Percentiles rank a stretch among this genome's conserved stretches.
These are phyloP conservation scores for Cercospora sp. DNA, from an alignment of 2,329 filamentous ascomycete species.

Conservation along the genomic window DNA sequence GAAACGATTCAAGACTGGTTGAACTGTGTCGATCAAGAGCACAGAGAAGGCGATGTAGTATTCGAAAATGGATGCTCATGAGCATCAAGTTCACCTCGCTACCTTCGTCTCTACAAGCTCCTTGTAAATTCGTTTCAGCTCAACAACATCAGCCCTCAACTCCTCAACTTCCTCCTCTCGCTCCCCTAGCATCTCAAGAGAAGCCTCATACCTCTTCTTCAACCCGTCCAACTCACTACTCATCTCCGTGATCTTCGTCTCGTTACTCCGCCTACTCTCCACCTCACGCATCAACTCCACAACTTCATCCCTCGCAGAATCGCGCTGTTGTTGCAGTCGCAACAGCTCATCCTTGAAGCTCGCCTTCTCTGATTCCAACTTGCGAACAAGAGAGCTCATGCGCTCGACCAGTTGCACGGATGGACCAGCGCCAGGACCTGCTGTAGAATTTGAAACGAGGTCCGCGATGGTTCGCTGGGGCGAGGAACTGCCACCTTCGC, in stretches of 20 bases:
- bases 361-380: slow-evolving; percentile 88
- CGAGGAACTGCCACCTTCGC: slow-evolving; percentile 59
- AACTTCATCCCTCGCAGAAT: slow-evolving; percentile 91
- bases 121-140: slow-evolving; percentile 94
- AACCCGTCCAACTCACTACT: slow-evolving; percentile 69
- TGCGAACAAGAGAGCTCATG: slow-evolving; percentile 89
- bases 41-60: background rate
- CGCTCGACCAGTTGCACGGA: slow-evolving; percentile 93
- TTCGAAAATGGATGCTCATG: background rate
- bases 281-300: slow-evolving; percentile 84
- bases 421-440: slow-evolving; percentile 71
- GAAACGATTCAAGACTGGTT: background rate
- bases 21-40: background rate
- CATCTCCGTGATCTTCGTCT: slow-evolving; percentile 62
- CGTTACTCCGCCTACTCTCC: slow-evolving; percentile 65
- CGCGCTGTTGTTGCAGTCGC: slow-evolving; percentile 78
- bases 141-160: slow-evolving; percentile 80
- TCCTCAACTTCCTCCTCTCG: slow-evolving; percentile 96
- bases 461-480: slow-evolving; percentile 68
- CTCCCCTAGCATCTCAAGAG: slow-evolving; percentile 91
- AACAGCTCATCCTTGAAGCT: slow-evolving; percentile 82
- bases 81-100: slow-evolving; percentile 6
- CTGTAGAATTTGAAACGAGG: slow-evolving; percentile 62
- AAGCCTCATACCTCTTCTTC: slow-evolving; percentile 80
- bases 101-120: slow-evolving; percentile 70